Evolutionary conservation across 345 rosid genomes (phyloP), one percentile per base, ranked within the genome.

Genomic region (Aurinia saxatilis): DNA sequence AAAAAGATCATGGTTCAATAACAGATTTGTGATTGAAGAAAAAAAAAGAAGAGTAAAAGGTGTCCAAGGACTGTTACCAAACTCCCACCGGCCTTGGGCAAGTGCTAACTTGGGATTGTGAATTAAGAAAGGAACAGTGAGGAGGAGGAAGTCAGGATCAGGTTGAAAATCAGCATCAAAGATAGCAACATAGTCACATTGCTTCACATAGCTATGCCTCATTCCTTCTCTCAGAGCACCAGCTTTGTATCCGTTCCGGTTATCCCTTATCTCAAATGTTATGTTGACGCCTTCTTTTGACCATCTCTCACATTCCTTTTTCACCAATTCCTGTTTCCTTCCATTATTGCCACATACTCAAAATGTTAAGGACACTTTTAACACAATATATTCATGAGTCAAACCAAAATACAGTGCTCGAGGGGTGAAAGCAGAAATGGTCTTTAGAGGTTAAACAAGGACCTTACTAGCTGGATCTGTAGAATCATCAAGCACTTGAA

Each of bases 401-500:
- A 6, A 46, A 46, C 57, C 21, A 40, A 46, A 14, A 40, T 31
- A 63, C 10, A 47, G 2, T 23, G 50, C 35, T 42, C 37, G 44
- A 45, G 36, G 46, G 18, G 52, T 39, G 30, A 63, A 56, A 48
- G 42, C 35, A 6, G 37, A 47, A 63, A 52, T 55, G 50, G 10
- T 55, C 45, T 15, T 6, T 48, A 56, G 74, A 70, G 58, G 69
- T 63, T 40, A 49, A 21, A 55, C 70, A 57, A 71, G 66, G 71
- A 83, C 89, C 86, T 84, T 84, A 63, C 80, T 76, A 35, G 80
- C 63, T 30, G 80, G 83, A 67, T 81, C 83, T 2, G 86, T 84
- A 10, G 90, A 84, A 33, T 84, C 90, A 64, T 84, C 90, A 38
- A 84, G 81, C 51, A 84, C 84, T 76, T 84, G 90, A 33, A 84